A percentile compares a stretch with the other conserved stretches of the same genome.
Conservation (phyloP, 371 early-diverging fungal species). For the Smittium culicis region DNA sequence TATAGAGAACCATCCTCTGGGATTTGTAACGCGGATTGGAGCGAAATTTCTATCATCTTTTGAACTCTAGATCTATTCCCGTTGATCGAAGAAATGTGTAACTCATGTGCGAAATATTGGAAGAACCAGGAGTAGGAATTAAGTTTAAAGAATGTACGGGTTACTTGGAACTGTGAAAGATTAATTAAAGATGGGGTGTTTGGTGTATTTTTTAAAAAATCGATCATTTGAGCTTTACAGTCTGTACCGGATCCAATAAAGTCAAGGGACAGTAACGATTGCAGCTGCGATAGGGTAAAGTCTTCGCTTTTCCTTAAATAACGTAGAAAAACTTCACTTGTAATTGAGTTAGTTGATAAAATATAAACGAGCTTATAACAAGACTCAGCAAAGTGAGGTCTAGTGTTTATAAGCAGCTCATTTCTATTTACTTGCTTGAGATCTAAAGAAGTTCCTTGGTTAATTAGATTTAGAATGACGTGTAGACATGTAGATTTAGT, state of each 20-base stretch:
- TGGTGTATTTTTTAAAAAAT: background rate
- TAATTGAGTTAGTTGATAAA: conserved; percentile 52
- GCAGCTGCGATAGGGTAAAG: conserved; percentile 52
- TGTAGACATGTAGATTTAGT: conserved; percentile 50
- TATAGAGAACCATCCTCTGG: background rate
- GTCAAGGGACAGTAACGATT: background rate
- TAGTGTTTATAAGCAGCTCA: conserved; percentile 41
- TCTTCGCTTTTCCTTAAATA: conserved; percentile 65
- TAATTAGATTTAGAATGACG: conserved; percentile 50
- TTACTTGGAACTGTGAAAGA: background rate
- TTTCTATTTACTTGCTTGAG: conserved; percentile 14
- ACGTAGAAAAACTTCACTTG: conserved; percentile 55
- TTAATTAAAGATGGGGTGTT: background rate
- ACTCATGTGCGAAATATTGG: background rate
- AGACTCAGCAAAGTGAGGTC: conserved; percentile 68
- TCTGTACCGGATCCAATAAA: background rate
- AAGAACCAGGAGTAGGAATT: background rate
- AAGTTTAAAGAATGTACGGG: background rate
- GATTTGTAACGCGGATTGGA: background rate
- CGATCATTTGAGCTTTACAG: background rate
- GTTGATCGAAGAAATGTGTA: background rate
- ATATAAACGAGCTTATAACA: conserved; percentile 72
- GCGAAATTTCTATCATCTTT: background rate
- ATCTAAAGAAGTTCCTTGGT: conserved; percentile 27
- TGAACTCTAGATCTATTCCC: conserved; percentile 2